A percentile compares a stretch with the other conserved stretches of the same genome.
These are phyloP conservation scores for Streptanthus diversifolius DNA, from an alignment of 345 rosid species.

Conservation along the genomic window DNA sequence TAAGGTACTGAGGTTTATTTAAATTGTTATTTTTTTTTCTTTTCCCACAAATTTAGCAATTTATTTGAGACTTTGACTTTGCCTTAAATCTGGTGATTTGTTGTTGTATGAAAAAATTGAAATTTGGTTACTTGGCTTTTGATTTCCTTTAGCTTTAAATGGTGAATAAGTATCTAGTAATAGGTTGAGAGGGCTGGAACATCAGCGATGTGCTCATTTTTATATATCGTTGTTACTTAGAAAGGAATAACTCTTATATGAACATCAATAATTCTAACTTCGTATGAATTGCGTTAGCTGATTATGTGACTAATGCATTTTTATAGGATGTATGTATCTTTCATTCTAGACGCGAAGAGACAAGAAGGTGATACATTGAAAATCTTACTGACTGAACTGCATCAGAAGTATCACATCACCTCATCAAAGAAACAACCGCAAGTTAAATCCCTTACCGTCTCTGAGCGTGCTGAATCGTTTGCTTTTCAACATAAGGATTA, in stretches of 20 bases:
- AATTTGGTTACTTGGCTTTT: not conserved
- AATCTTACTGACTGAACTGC: constrained; percentile 37
- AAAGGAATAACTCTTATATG: not conserved
- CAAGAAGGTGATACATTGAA: constrained; percentile 44
- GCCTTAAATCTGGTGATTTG: not conserved
- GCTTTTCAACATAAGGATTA: constrained; percentile 49
- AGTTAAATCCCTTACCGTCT: constrained; percentile 51
- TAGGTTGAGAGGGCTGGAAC: not conserved
- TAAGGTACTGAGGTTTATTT: too few species aligned
- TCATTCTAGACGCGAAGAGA: constrained; percentile 57
- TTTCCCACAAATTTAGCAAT: too few species aligned
- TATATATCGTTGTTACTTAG: not conserved
- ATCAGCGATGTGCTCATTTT: not conserved
- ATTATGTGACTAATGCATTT: constrained; percentile 16
- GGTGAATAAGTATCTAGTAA: not conserved
- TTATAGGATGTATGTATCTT: constrained; percentile 64
- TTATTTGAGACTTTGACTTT: not conserved
- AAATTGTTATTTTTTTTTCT: too few species aligned
- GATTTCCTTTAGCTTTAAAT: not conserved
- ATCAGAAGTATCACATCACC: constrained; percentile 43
- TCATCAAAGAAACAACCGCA: constrained; percentile 43
- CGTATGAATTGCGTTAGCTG: constrained; percentile 21
- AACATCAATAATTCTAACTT: not conserved
- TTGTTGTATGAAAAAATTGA: too few species aligned
- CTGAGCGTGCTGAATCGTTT: constrained; percentile 68